These are phyloP conservation scores for Chalciporus sphaerocephalus DNA, from an alignment of 768 basidiomycete species.

Conservation along the genomic window DNA sequence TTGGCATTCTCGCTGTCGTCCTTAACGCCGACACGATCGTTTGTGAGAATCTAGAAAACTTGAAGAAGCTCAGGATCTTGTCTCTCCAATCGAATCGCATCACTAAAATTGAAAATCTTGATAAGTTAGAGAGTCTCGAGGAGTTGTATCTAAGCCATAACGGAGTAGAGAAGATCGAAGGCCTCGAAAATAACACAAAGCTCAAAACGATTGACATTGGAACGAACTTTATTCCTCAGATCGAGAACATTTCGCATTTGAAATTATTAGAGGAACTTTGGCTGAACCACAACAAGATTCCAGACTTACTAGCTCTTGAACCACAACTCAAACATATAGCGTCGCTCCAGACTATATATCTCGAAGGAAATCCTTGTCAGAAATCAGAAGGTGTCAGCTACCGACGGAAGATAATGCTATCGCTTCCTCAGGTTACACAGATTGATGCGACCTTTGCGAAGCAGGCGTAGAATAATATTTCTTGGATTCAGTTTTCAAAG, in stretches of 20 bases:
- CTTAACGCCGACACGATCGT: neutral
- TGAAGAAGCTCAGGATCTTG: conserved; percentile 76
- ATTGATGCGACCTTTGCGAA: conserved; percentile 86
- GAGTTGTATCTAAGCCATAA: conserved; percentile 95
- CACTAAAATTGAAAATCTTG: conserved; percentile 79
- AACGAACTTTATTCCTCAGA: conserved; percentile 71
- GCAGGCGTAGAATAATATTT: conserved; percentile 85
- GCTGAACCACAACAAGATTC: conserved; percentile 87
- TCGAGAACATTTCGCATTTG: conserved; percentile 83
- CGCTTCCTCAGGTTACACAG: conserved; percentile 84
- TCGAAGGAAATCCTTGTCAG: conserved; percentile 95
- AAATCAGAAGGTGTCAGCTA: conserved; percentile 70
- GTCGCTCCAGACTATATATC: conserved; percentile 81
- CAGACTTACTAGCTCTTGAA: conserved; percentile 63
- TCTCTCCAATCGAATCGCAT: conserved; percentile 94
- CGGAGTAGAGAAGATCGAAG: conserved; percentile 78
- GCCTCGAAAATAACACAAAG: conserved; percentile 72
- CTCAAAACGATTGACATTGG: conserved; percentile 86
- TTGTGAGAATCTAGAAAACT: conserved; percentile 58
- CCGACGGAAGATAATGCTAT: conserved; percentile 83
- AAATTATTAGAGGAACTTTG: conserved; percentile 84
- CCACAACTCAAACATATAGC: conserved; percentile 55
- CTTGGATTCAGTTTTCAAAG: conserved; percentile 93
- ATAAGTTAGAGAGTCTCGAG: conserved; percentile 67
- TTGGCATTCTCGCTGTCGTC: neutral